These are phyloP conservation scores for Pythium rhizo-oryzae DNA, from an alignment of 352 stramenopile species.

Conservation along the genomic window DNA sequence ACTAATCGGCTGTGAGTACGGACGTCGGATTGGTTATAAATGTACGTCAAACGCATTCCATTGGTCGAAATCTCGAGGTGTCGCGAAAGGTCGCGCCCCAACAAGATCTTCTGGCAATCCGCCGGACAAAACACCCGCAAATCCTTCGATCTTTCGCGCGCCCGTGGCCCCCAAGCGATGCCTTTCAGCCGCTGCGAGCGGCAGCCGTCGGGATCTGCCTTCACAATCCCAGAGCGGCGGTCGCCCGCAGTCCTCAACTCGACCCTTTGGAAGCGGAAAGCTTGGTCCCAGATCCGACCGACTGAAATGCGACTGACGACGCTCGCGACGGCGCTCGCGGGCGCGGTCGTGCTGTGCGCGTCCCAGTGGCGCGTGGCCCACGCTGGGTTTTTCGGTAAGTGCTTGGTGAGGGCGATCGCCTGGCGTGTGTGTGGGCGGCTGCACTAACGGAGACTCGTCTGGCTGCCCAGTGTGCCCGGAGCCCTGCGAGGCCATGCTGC, in stretches of 20 bases:
- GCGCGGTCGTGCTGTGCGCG: not conserved
- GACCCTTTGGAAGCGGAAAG: too few species aligned
- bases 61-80: conserved; percentile 22
- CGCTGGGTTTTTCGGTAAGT: conserved; percentile 12
- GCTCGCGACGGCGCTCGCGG: conserved; percentile 9
- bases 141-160: conserved; percentile 28
- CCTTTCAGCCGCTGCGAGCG: not conserved
- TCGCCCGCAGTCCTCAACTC: conserved; percentile 1
- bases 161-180: not conserved
- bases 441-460: not conserved
- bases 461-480: conserved; percentile 48
- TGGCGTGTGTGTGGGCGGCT: not conserved
- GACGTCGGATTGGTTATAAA: conserved; percentile 4
- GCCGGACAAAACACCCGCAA: too few species aligned
- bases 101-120: conserved; percentile 23
- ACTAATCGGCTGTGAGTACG: conserved; percentile 29
- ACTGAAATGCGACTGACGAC: conserved; percentile 6
- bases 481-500: conserved; percentile 71
- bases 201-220: too few species aligned
- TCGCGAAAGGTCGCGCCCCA: conserved; percentile 35
- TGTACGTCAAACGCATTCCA: not conserved
- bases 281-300: too few species aligned
- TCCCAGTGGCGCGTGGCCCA: not conserved
- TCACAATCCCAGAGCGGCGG: too few species aligned
- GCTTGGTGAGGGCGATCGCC: too few species aligned